Evolutionary conservation across 345 rosid genomes (phyloP), one percentile per base, ranked within the genome.

Genomic region (Bretschneidera sinensis): DNA sequence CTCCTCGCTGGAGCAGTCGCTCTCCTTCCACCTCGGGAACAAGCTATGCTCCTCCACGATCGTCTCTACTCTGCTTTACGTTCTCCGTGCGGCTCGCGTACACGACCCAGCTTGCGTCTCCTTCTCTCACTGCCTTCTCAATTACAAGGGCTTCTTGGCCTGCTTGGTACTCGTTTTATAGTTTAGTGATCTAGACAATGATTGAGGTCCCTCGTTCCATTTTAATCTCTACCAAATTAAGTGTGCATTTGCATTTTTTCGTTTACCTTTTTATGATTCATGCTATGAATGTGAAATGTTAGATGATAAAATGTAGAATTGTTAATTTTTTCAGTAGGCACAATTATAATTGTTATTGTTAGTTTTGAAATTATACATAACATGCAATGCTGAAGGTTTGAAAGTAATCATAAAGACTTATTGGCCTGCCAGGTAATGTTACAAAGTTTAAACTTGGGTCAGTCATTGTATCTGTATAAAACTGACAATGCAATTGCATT

Each of bases 31-130:
- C 60, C 67, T 92, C 20, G 98, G 97, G 24, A 92, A 92, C 84
- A 92, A 92, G 82, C 96, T 92, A 43, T 92, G 96, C 80, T 94
- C 96, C 66, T 86, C 99, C 39, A 94, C 99, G 33, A 86, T 94
- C 34, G 92, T 94, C 59, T 88, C 99, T 7, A 90, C 97, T 2
- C 91, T 90, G 60, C 78, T 94, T 11, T 94, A 94, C 72, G 99
- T 90, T 75, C 95, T 94, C 31, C 91, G 86, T 51, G 98, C 98
- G 39, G 87, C 84, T 62, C 87, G 85, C 33, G 78, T 73, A 22
- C 87, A 96, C 21, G 98, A 92, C 67, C 97, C 98, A 0, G 97
- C 98, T 48, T 92, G 98, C 51, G 86, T 89, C 34, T 92, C 99
- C 14, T 92, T 87, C 84, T 84, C 99, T 17, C 99, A 94, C 60